These are phyloP conservation scores for Yamadazyma epiphylla DNA, from an alignment of 1,139 yeast species.

Conservation along the genomic window DNA sequence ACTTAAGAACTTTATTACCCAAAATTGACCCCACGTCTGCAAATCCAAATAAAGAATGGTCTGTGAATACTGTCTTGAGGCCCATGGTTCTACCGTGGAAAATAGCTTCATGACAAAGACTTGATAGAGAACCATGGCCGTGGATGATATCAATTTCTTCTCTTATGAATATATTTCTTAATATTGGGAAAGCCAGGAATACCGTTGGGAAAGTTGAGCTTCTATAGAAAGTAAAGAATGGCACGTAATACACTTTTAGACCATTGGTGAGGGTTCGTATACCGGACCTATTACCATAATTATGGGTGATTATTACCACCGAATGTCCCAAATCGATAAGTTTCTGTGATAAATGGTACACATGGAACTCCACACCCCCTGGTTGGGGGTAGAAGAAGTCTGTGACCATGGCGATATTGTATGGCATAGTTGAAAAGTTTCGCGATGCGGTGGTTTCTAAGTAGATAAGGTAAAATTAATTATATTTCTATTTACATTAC, in stretches of 20 bases:
- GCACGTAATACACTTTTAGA: conserved; percentile 86
- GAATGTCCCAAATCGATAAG: conserved; percentile 84
- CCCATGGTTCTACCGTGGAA: conserved; percentile 95
- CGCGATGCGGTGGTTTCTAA: not conserved
- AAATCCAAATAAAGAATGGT: conserved; percentile 93
- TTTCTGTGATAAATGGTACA: conserved; percentile 75
- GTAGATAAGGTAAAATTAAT: too few species aligned
- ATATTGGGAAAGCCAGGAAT: conserved; percentile 79
- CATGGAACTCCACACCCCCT: conserved; percentile 96
- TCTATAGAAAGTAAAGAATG: conserved; percentile 73
- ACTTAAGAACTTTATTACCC: conserved; percentile 82
- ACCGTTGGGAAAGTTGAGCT: conserved; percentile 88
- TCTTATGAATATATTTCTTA: conserved; percentile 80
- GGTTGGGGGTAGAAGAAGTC: conserved; percentile 98
- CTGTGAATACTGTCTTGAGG: conserved; percentile 84
- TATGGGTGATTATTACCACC: conserved; percentile 87
- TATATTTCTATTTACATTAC: not conserved
- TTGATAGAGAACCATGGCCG: conserved; percentile 89
- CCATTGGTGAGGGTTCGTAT: conserved; percentile 84
- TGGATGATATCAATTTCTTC: conserved; percentile 88
- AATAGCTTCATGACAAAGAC: conserved; percentile 85
- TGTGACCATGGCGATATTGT: conserved; percentile 74
- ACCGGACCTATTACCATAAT: conserved; percentile 79
- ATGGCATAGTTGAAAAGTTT: not conserved
- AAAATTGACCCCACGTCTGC: conserved; percentile 80